Evolutionary conservation across 1,139 yeast genomes (phyloP), one percentile per base, ranked within the genome.

Genomic region (Yamadazyma aaseri): DNA sequence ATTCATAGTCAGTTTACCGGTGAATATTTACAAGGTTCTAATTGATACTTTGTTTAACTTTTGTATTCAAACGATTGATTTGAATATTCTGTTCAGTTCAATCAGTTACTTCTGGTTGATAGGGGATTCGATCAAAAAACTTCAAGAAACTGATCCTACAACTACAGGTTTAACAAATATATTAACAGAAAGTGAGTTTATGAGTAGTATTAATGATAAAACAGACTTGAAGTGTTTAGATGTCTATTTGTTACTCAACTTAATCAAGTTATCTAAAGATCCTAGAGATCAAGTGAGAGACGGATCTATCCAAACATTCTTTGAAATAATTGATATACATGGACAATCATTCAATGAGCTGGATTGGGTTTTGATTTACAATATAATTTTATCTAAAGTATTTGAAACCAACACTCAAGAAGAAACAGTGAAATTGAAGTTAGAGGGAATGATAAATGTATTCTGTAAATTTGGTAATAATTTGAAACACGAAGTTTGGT

Each of bases 101-200:
- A 85, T 89, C 6, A 86, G 96, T 49, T 86, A 87, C 48, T 90
- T 87, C 51, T 92, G 97, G 97, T 58, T 84, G 21, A 76, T 90
- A 6, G 84, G 96, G 46, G 97, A 90, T 52, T 78, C 82, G 36
- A 62, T 86, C 31, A 77, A 61, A 36, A 51, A 58, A 58, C 34
- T 51, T 58, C 22, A 31, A n/a, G 37, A 16, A 11, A 34, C n/a
- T 34, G 41, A 15, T 7, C 21, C 21, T 18, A 6, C 6, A 10
- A 12, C 6, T 11, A 22, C 25, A 6, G 25, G 12, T 8, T n/a
- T 22, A 7, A 22, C 6, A 6, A 13, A 8, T n/a, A 8, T 34
- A n/a, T 14, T 11, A 12, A 33, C 6, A 40, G 55, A 12, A 35
- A 30, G 6, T 45, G 52, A n/a, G 20, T 31, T n/a, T 27, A 34